phyloP scores from a whole-genome alignment of 106 monocot genomes.

The Platanthera zijinensis region DNA sequence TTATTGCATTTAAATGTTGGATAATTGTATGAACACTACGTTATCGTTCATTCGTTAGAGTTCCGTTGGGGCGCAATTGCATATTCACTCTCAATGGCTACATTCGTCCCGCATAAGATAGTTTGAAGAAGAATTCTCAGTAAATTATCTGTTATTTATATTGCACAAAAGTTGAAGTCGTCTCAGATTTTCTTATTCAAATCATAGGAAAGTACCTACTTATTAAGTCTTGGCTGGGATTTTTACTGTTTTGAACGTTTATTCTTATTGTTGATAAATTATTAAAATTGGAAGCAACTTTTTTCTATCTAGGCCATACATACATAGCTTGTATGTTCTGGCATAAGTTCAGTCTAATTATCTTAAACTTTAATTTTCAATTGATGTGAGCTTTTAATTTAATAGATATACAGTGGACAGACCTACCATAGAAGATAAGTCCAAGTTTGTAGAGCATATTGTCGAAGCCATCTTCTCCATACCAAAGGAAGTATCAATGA shows the following conservation, averaged over 20 bases:
- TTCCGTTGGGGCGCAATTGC: too few relatives aligned
- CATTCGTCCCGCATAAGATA: too few relatives aligned
- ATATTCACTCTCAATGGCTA: too few relatives aligned
- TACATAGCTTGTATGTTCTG: not conserved
- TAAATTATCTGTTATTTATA: not conserved
- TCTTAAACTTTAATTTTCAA: not conserved
- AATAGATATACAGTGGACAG: constrained; percentile 72
- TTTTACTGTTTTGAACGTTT: not conserved
- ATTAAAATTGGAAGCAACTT: not conserved
- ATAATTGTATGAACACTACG: too few relatives aligned
- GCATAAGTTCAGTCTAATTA: not conserved
- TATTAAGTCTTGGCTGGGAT: not conserved
- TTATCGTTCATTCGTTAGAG: too few relatives aligned
- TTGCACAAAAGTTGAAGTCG: not conserved
- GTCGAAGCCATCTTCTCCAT: constrained; percentile 60
- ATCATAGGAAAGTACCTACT: not conserved
- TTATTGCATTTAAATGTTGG: too few relatives aligned
- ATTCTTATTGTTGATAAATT: not conserved
- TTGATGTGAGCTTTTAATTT: constrained; percentile 11
- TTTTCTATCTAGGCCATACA: not conserved
- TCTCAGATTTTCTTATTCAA: not conserved
- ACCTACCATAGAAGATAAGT: constrained; percentile 58
- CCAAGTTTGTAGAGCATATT: constrained; percentile 51
- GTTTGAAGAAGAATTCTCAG: not conserved
- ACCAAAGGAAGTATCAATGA: constrained; percentile 41